Conservation (phyloP, 2,329 filamentous ascomycete genomes). For the Davidsoniella eucalypti region DNA sequence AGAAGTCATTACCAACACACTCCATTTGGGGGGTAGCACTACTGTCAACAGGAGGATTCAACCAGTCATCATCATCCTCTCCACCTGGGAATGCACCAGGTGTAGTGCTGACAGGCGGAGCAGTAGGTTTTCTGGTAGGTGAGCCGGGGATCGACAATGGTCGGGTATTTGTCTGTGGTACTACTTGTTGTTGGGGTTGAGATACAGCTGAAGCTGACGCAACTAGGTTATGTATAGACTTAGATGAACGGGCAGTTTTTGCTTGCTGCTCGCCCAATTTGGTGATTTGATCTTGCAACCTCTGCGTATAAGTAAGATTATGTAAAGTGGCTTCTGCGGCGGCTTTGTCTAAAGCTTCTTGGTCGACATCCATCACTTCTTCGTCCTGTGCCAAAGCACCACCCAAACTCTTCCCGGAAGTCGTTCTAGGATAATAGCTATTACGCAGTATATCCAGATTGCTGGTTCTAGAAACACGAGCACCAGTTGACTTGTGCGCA, state of each 20-base stretch:
- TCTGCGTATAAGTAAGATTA: conserved; percentile 84
- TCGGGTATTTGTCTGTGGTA: conserved; percentile 18
- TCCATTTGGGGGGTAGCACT: conserved; percentile 5
- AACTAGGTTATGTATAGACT: conserved; percentile 27
- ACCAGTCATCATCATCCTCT: conserved; percentile 41
- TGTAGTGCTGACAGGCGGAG: conserved; percentile 23
- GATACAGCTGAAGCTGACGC: neutral
- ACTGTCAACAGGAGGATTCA: conserved; percentile 29
- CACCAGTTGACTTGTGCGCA: conserved; percentile 67
- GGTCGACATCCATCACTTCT: conserved; percentile 36
- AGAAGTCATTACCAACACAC: conserved; percentile 19
- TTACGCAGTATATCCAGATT: conserved; percentile 57
- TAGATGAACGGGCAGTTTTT: conserved; percentile 29
- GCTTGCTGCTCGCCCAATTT: conserved; percentile 44
- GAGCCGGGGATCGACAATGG: conserved; percentile 16
- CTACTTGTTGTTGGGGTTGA: neutral
- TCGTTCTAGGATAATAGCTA: conserved; percentile 58
- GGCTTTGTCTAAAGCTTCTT: conserved; percentile 28
- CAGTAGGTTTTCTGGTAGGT: conserved; percentile 15
- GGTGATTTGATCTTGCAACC: conserved; percentile 83
- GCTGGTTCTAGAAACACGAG: conserved; percentile 57
- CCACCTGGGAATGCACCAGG: conserved; percentile 40
- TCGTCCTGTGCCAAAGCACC: conserved; percentile 27
- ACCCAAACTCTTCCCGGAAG: conserved; percentile 57
- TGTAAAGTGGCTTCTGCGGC: conserved; percentile 30